phyloP scores from a whole-genome alignment of 371 early-diverging fungal species.

The Rhizopus microsporus region DNA sequence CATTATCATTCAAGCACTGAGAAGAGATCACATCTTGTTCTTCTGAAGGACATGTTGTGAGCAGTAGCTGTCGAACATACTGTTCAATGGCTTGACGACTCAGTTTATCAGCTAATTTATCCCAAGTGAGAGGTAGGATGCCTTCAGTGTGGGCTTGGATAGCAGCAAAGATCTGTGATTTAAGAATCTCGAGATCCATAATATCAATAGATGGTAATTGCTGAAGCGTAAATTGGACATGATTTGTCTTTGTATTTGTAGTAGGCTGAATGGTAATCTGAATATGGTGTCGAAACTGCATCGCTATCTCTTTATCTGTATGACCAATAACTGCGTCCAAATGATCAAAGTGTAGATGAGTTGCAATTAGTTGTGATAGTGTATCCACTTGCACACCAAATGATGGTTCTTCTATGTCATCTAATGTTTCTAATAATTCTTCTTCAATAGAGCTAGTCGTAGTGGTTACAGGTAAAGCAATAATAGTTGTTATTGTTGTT shows the following conservation, averaged over 20 bases:
- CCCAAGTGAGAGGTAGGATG: conserved; percentile 39
- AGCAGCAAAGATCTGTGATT: conserved; percentile 46
- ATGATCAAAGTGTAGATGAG: conserved; percentile 35
- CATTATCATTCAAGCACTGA: conserved; percentile 28
- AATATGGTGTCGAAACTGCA: conserved; percentile 35
- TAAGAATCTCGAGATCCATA: conserved; percentile 45
- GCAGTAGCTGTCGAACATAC: conserved; percentile 21
- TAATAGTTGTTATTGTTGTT: not conserved
- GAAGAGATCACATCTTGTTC: conserved; percentile 19
- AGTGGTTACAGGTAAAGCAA: not conserved
- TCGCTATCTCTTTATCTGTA: conserved; percentile 37
- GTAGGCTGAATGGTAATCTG: conserved; percentile 26
- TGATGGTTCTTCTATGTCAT: conserved; percentile 11
- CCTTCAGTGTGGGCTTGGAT: conserved; percentile 47
- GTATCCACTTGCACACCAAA: conserved; percentile 26
- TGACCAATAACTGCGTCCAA: conserved; percentile 34
- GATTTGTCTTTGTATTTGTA: not conserved
- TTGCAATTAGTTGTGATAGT: conserved; percentile 25
- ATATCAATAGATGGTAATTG: conserved; percentile 22
- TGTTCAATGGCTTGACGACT: conserved; percentile 29
- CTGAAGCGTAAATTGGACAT: conserved; percentile 15
- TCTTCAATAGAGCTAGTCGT: not conserved
- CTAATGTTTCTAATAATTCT: conserved; percentile 3
- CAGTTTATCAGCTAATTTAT: conserved; percentile 26
- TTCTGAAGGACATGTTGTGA: conserved; percentile 14